Base-by-base conservation (phyloP, 1,284 basidiomycete genomes). In the Singerocomus rubriflavus region DNA sequence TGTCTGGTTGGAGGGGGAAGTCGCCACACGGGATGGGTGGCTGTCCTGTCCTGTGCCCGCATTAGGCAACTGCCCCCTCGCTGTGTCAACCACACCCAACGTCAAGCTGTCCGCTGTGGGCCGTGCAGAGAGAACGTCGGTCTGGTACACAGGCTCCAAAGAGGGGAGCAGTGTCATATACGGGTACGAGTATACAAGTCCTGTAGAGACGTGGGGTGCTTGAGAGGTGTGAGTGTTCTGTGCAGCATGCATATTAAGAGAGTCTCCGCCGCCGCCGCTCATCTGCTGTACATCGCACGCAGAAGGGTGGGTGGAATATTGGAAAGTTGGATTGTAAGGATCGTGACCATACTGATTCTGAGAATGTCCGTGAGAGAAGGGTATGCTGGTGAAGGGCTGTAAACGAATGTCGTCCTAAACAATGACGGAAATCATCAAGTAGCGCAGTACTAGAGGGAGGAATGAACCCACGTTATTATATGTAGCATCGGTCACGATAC, bases 1-100 rank as follows among this genome's bases (percentile, higher is more conserved):
- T 31, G 8, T 25, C 33, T 57, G 51, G 29, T 43, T 52, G 42
- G 57, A 29, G 4, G 38, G 16, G 5, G 50, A 32, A 37, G 21
- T 41, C 10, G 36, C 53, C 50, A 66, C 62, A 61, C 53, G 42
- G 34, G 46, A 31, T 12, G 35, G 27, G 44, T 59, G 60, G 64
- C 62, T 63, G 48, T 59, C 40, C 30, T n/a, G 36, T 16, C 31
- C 31, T 27, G 33, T 29, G 12, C 17, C 42, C 17, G 33, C 21
- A 46, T 43, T 39, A 31, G 36, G 38, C 13, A 50, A 32, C 7
- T 40, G 37, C 12, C 7, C 11, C 8, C 11, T 51, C 42, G 35
- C 49, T 39, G 55, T 52, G 57, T 14, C 43, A 26, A 36, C 41
- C 32, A 32, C 44, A 27, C 30, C 33, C 26, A 32, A 31, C 38